Percentiles rank a stretch among this genome's conserved stretches.
Evolutionary conservation across 345 rosid species (phyloP).

Genomic region (Brassica juncea): DNA sequence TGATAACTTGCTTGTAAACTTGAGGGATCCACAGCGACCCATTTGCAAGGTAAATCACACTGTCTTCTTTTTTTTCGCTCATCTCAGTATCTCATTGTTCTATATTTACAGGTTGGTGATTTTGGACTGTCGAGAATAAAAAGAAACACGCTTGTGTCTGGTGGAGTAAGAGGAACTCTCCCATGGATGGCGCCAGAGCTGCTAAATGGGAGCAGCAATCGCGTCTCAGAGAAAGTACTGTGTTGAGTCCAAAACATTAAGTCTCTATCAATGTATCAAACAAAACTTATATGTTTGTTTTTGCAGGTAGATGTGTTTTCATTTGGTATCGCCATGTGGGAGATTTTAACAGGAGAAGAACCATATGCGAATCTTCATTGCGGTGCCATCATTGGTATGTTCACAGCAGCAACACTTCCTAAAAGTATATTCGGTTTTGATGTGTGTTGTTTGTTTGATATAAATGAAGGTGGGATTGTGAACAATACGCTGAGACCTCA

Average conservation of each 20-base stretch:
- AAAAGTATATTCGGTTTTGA: not conserved
- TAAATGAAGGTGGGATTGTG: conserved; percentile 63
- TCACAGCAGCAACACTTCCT: not conserved
- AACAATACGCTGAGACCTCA: conserved; percentile 68
- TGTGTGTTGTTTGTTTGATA: conserved; percentile 1
- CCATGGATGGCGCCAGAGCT: conserved; percentile 79
- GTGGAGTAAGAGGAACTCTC: conserved; percentile 52
- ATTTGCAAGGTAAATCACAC: conserved; percentile 62
- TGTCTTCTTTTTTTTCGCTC: not conserved
- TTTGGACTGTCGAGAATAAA: conserved; percentile 83
- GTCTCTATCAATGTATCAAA: not conserved
- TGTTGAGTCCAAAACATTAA: not conserved
- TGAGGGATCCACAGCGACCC: conserved; percentile 76
- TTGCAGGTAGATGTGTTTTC: conserved; percentile 1
- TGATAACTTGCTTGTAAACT: conserved; percentile 75
- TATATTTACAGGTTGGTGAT: conserved; percentile 66
- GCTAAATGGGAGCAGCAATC: conserved; percentile 63
- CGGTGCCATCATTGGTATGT: not conserved
- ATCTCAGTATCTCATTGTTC: not conserved
- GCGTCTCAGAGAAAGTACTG: conserved; percentile 55
- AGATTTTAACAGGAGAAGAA: not conserved
- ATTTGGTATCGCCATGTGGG: not conserved
- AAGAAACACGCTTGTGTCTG: conserved; percentile 34
- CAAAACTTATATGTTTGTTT: not conserved
- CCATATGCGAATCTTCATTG: not conserved